Base-by-base conservation (phyloP, 2,329 filamentous ascomycete species). In the Bimuria novae-zelandiae region DNA sequence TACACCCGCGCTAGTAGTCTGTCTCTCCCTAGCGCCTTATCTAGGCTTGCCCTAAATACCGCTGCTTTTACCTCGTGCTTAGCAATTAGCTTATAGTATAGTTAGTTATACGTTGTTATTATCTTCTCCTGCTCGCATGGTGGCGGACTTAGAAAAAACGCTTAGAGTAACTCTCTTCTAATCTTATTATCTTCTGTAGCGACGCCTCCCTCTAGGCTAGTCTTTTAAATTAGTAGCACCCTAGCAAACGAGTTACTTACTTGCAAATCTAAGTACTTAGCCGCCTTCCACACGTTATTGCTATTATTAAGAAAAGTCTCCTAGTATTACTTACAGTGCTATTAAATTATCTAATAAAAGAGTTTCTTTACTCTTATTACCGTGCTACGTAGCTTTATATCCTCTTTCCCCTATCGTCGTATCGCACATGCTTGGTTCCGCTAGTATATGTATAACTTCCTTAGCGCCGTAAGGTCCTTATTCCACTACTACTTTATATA, bases 1-100 rank as follows among this genome's bases (percentile, higher is more conserved):
- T 56, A 65, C 43, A 67, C 61, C 17, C 51, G 41, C 23, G 53
- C 56, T 49, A 44, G 55, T 11, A 55, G 27, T 16, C 52, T 32
- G 21, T 55, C 49, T 22, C 52, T 58, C 36, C 49, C 52, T 29
- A 42, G 55, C 27, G 45, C 47, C 42, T 57, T 57, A 33, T 57
- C 54, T 51, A 30, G 54, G 22, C 48, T 54, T 16, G 51, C 51
- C 50, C 50, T 56, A 29, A 59, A 59, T n/a, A 59, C 54, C 10
- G 46, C 45, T 44, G 36, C 43, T 45, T 57, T 55, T 11, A 60
- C 54, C 33, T 60, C 49, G 37, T 60, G 16, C 40, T 57, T 57
- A 21, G 32, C 41, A 45, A 60, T 54, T 16, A 46, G 57, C 41
- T 51, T 51, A 43, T 35, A 57, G n/a, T 22, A 54, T 41, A 56